Base-by-base conservation (phyloP, 2,329 filamentous ascomycete species). In the Purpureocillium takamizusanense region DNA sequence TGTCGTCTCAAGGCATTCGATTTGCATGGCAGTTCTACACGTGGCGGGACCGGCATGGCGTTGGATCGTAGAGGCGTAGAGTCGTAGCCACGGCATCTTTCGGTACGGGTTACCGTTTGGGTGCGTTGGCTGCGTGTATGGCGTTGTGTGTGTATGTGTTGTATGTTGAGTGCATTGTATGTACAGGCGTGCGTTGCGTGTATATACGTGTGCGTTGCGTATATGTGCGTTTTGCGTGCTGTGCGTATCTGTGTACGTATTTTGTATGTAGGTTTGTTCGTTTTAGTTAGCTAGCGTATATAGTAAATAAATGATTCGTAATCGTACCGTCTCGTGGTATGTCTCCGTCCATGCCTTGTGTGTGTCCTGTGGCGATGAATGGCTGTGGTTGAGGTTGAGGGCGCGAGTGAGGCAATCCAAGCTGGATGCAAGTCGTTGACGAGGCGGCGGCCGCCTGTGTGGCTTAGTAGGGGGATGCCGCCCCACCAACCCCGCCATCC, bases 141-240 rank as follows among this genome's bases (percentile, higher is more conserved):
- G 41, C 43, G 35, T 46, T 36, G 44, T 37, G 40, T 36, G 44
- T 37, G 40, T 51, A 46, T 43, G 42, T 31, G 41, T 36, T 50
- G 42, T 49, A 39, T 49, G 37, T 37, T 43, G 10, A 29, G 21
- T 10, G 21, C n/a, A n/a, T n/a, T n/a, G n/a, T 27, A 4, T 28
- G 13, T 35, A 12, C 11, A 12, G 9, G 7, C 10, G 34, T 36
- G 17, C 25, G 34, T 28, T 8, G 8, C 15, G 34, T 36, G 28
- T 18, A 29, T 12, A 16, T 12, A 16, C 4, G 15, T 10, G 25
- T 36, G 7, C 21, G 21, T 25, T 37, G 40, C 47, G 41, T 46
- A 37, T 53, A 25, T 10, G 21, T 25, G 21, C 21, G 6, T 5
- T 25, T 5, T 25, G 10, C 21, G 21, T 25, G 5, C 21, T 6